Conservation (phyloP, 352 stramenopile genomes). For the Globisporangium megalacanthum region DNA sequence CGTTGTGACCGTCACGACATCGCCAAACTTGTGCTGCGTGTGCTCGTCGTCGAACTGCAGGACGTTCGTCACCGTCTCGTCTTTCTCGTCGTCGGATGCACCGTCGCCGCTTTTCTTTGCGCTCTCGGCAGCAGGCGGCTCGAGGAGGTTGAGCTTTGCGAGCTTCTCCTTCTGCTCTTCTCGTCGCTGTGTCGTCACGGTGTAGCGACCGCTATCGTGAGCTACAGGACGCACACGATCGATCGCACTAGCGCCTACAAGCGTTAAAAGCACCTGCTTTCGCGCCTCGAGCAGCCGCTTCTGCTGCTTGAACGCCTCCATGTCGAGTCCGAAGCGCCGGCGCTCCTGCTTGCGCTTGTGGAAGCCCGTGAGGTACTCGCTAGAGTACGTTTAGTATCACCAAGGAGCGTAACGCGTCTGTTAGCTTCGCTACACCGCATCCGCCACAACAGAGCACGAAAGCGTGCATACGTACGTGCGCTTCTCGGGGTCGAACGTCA, state of each 20-base stretch:
- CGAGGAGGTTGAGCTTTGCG: constrained; percentile 45
- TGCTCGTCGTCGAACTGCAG: constrained; percentile 77
- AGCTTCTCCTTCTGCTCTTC: constrained; percentile 78
- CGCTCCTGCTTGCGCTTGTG: constrained; percentile 86
- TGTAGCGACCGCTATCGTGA: not conserved
- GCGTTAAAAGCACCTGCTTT: constrained; percentile 43
- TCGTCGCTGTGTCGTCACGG: constrained; percentile 27
- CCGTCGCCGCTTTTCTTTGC: constrained; percentile 21
- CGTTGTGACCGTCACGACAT: constrained; percentile 84
- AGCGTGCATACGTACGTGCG: constrained; percentile 46
- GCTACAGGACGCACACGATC: not conserved
- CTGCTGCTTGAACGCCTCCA: constrained; percentile 88
- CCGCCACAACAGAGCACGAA: not conserved
- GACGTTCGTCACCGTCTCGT: constrained; percentile 47
- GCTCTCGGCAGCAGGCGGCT: constrained; percentile 22
- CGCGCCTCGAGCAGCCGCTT: constrained; percentile 72
- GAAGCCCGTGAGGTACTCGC: constrained; percentile 84
- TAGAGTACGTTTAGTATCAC: constrained; percentile 9
- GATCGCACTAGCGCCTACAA: not conserved
- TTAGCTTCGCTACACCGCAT: not conserved
- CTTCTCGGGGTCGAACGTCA: constrained; percentile 86
- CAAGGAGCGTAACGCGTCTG: not conserved
- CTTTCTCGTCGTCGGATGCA: constrained; percentile 17
- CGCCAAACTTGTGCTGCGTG: constrained; percentile 81
- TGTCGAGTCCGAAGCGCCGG: constrained; percentile 80